Percentiles rank a stretch among this genome's conserved stretches.
Conservation (phyloP, 2,329 filamentous ascomycete genomes). For the Exophiala bonariae region DNA sequence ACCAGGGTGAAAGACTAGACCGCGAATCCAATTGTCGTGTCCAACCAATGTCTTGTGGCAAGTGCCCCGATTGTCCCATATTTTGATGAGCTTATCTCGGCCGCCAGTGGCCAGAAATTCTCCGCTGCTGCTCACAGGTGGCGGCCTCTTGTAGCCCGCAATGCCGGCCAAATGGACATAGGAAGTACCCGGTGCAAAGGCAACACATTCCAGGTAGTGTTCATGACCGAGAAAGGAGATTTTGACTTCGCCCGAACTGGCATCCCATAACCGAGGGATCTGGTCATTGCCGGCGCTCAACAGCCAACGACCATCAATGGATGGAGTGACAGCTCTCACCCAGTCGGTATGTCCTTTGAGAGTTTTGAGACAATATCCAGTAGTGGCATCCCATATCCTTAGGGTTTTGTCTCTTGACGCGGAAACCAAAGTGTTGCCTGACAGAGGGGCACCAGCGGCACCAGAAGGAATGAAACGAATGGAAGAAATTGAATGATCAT, state of each 20-base stretch:
- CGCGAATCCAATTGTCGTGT: conserved; percentile 93
- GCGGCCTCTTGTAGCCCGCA: conserved; percentile 80
- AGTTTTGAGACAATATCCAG: conserved; percentile 90
- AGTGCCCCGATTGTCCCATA: conserved; percentile 85
- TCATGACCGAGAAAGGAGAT: conserved; percentile 83
- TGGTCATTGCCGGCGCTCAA: conserved; percentile 81
- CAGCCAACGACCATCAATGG: conserved; percentile 78
- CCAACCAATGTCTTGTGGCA: conserved; percentile 81
- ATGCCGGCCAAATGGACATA: conserved; percentile 76
- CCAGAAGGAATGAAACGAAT: conserved; percentile 86
- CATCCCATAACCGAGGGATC: conserved; percentile 82
- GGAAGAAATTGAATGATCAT: conserved; percentile 88
- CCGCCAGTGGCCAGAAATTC: conserved; percentile 90
- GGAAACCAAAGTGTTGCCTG: conserved; percentile 80
- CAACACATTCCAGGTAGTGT: conserved; percentile 81
- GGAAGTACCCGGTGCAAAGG: conserved; percentile 75
- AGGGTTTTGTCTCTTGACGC: conserved; percentile 83
- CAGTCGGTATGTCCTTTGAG: conserved; percentile 81
- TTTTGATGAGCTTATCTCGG: conserved; percentile 83
- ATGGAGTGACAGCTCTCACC: conserved; percentile 86
- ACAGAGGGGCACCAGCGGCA: conserved; percentile 73
- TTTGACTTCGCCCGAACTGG: conserved; percentile 72
- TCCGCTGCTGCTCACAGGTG: conserved; percentile 69
- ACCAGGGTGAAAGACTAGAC: conserved; percentile 83
- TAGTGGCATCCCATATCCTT: conserved; percentile 89